Base-by-base conservation (phyloP, 306 rosid species). In the Cucurbita pepo region DNA sequence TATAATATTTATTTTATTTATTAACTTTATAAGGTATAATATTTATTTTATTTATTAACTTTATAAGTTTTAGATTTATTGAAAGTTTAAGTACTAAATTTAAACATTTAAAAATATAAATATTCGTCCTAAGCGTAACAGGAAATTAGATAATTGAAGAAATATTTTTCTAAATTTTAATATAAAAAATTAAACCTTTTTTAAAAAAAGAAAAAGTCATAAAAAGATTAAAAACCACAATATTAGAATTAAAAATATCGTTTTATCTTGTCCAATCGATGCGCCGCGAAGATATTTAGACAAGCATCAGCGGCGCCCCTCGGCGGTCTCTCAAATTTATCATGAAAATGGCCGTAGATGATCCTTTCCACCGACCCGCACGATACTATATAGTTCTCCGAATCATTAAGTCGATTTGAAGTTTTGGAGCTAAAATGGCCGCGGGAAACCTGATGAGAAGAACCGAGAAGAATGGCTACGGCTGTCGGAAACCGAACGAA, bases 391-490 rank as follows among this genome's bases (percentile, higher is more conserved):
- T 15, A 61, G 7, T 2, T 11, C 38, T 37, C 45, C 9, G 48
- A 61, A 13, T 61, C 48, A 7, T n/a, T 45, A 45, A 37, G 0
- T 56, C 53, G 61, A 54, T 72, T 50, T n/a, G 22, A 56, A 73
- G 43, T 15, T 25, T 63, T 52, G 72, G 56, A 61, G 52, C 58
- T 10, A 38, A 60, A 81, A 90, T 89, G 93, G 82, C 84, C 22
- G 77, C 78, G 40, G 64, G 74, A 72, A 72, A 37, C 51, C 79
- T 83, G 19, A 86, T 81, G 1, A 84, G 80, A 73, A 74, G 78
- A 74, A 76, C 88, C 3, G 34, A 30, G 34, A 30, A 30, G 34
- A 30, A 25, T 85, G 88, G 34, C 34, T 47, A 52, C 30, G 47
- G 73, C 73, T 0, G 50, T 74, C 69, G 64, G 54, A 62, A 77